These are phyloP conservation scores for Plasmopara viticola DNA, from an alignment of 352 stramenopile genomes.

Conservation along the genomic window DNA sequence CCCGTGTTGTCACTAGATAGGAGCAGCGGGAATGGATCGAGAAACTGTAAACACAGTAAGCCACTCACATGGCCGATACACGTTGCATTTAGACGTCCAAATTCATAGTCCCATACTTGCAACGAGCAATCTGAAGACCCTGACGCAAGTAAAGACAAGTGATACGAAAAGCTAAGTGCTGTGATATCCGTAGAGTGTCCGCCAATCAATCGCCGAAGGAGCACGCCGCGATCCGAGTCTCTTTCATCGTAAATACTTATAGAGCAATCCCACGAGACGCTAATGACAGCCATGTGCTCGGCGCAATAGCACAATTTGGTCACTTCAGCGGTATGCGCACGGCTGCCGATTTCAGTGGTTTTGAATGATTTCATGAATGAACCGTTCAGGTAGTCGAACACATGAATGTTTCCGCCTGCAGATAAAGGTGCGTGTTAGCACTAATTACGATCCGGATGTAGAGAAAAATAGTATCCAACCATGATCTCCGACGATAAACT, in stretches of 20 bases:
- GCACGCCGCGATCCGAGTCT: slow-evolving; percentile 66
- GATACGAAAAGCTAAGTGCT: slow-evolving; percentile 61
- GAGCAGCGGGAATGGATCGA: slow-evolving; percentile 69
- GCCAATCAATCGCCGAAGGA: slow-evolving; percentile 66
- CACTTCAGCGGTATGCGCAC: slow-evolving; percentile 69
- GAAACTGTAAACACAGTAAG: slow-evolving; percentile 56
- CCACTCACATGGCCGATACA: slow-evolving; percentile 70
- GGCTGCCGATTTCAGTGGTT: slow-evolving; percentile 56
- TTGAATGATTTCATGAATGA: slow-evolving; percentile 83
- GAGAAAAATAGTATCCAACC: slow-evolving; percentile 16
- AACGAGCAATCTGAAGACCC: slow-evolving; percentile 64
- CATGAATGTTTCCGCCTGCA: slow-evolving; percentile 58
- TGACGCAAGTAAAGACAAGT: slow-evolving; percentile 72
- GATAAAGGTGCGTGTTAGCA: slow-evolving; percentile 7
- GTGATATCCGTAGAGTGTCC: slow-evolving; percentile 78
- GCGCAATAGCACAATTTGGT: slow-evolving; percentile 74
- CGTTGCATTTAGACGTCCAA: slow-evolving; percentile 66
- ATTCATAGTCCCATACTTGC: slow-evolving; percentile 87
- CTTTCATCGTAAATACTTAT: slow-evolving; percentile 84
- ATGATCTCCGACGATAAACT: slow-evolving; percentile 84
- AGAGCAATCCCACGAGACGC: slow-evolving; percentile 69
- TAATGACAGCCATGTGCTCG: slow-evolving; percentile 83
- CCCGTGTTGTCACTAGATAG: slow-evolving; percentile 60
- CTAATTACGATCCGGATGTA: neutral
- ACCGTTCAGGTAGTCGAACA: slow-evolving; percentile 87